Conservation (phyloP, 2,329 filamentous ascomycete genomes). For the Lecanosticta acicola region DNA sequence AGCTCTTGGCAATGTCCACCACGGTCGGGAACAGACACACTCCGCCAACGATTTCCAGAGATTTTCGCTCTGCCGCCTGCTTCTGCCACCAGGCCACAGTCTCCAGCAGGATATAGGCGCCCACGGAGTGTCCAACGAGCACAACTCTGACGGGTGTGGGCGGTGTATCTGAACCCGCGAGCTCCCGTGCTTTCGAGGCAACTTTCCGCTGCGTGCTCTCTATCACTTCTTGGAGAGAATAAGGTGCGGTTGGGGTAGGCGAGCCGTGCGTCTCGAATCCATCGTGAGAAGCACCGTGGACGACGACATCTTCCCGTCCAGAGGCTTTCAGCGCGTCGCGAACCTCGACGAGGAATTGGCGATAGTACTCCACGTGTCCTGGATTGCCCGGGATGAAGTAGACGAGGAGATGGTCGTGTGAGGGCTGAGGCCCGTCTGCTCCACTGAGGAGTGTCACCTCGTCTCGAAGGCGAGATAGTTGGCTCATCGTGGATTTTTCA, state of each 20-base stretch:
- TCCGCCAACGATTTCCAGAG: conserved; percentile 24
- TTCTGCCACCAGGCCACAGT: conserved; percentile 20
- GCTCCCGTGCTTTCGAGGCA: conserved; percentile 17
- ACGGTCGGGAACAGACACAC: conserved; percentile 45
- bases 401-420: conserved; percentile 44
- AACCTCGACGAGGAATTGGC: conserved; percentile 57
- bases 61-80: conserved; percentile 5
- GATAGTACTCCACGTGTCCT: conserved; percentile 68
- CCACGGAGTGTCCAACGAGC: conserved; percentile 45
- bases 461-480: neutral
- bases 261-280: conserved; percentile 36
- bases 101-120: conserved; percentile 44
- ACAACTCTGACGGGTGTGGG: conserved; percentile 24
- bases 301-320: conserved; percentile 27
- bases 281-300: conserved; percentile 38
- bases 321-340: conserved; percentile 28
- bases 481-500: neutral
- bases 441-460: neutral
- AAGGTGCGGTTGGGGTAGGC: conserved; percentile 8
- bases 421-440: neutral
- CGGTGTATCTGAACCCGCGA: neutral
- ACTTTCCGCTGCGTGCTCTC: conserved; percentile 42
- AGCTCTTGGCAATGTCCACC: conserved; percentile 42
- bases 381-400: conserved; percentile 75
- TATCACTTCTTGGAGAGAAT: conserved; percentile 32